A percentile compares a stretch with the other conserved stretches of the same genome.
phyloP scores from a whole-genome alignment of 768 basidiomycete species.

The Leccinum fibrillosum region DNA sequence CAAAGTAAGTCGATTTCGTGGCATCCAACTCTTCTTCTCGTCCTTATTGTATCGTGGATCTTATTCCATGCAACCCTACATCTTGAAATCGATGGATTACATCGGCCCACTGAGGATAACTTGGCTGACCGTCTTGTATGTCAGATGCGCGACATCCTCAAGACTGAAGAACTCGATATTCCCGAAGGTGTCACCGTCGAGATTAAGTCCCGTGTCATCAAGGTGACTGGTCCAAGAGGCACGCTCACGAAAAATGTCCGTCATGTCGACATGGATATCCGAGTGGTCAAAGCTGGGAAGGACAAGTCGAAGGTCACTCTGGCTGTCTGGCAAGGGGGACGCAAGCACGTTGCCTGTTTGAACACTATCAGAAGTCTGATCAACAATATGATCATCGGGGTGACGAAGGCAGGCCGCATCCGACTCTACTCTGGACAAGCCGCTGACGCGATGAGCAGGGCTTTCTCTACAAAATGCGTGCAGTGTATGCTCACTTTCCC shows the following conservation, averaged over 20 bases:
- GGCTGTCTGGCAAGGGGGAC: slow-evolving; percentile 96
- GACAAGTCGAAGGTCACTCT: slow-evolving; percentile 72
- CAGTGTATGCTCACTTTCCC: slow-evolving; percentile 99
- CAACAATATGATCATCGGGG: slow-evolving; percentile 96
- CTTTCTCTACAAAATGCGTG: slow-evolving; percentile 99
- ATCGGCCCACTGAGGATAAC: slow-evolving; percentile 29
- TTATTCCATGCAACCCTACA: slow-evolving; percentile 1
- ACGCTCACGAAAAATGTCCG: slow-evolving; percentile 89
- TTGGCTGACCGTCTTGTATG: slow-evolving; percentile 21
- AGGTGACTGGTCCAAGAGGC: slow-evolving; percentile 90
- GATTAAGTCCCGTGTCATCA: slow-evolving; percentile 90
- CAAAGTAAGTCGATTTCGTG: slow-evolving; percentile 25
- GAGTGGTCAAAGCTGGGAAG: slow-evolving; percentile 70
- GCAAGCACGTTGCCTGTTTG: slow-evolving; percentile 98
- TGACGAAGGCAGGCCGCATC: slow-evolving; percentile 69
- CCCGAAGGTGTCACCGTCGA: slow-evolving; percentile 81
- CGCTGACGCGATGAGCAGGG: slow-evolving; percentile 50
- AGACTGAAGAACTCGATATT: slow-evolving; percentile 89
- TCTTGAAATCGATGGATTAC: slow-evolving; percentile 37
- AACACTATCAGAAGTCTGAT: slow-evolving; percentile 94
- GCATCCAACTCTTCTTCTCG: background rate
- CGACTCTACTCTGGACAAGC: background rate
- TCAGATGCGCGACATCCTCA: slow-evolving; percentile 90
- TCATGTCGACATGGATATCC: slow-evolving; percentile 93
- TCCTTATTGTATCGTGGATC: background rate